Conservation (phyloP, 2,329 filamentous ascomycete species). For the Fusarium solani-melongenae region DNA sequence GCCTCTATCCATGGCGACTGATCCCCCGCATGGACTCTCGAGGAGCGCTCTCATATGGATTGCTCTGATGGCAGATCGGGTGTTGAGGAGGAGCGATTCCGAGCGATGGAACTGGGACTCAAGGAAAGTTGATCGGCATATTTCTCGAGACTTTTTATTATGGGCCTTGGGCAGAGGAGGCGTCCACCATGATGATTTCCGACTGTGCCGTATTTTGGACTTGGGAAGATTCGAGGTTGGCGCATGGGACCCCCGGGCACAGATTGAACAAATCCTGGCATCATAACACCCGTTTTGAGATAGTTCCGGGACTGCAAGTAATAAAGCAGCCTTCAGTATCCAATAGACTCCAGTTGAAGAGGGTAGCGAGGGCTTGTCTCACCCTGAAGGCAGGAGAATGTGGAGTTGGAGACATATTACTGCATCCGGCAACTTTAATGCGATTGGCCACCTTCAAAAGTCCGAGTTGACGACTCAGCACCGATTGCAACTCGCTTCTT, state of each 20-base stretch:
- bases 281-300: background rate
- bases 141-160: background rate
- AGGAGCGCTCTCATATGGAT: background rate
- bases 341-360: background rate
- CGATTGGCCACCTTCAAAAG: background rate
- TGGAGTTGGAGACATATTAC: background rate
- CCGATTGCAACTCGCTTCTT: background rate
- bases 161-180: background rate
- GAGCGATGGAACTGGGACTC: background rate
- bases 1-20: background rate
- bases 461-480: background rate
- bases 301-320: background rate
- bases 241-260: background rate
- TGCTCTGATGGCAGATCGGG: background rate
- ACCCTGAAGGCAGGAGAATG: background rate
- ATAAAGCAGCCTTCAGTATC: background rate
- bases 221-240: background rate
- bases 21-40: background rate
- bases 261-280: background rate
- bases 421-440: background rate
- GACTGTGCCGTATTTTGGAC: background rate
- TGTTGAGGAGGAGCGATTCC: background rate
- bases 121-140: background rate
- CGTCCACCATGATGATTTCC: background rate
- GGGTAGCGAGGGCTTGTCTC: background rate